Conservation (phyloP, 352 stramenopile species). For the Pythium grandisporangium region DNA sequence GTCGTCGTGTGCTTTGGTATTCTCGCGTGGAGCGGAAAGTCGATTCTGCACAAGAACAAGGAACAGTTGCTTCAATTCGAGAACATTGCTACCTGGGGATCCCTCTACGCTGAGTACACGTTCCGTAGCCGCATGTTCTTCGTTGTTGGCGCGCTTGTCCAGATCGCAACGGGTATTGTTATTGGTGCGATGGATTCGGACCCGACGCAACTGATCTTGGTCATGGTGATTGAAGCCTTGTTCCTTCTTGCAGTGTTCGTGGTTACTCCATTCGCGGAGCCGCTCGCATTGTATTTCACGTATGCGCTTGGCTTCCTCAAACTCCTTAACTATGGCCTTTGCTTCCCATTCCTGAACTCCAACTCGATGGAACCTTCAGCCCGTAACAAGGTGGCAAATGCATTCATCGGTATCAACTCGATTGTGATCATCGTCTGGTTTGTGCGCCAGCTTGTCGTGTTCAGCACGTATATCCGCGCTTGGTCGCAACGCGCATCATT, state of each 20-base stretch:
- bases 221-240: conserved; percentile 39
- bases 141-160: conserved; percentile 35
- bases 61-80: conserved; percentile 45
- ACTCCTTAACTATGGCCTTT: conserved; percentile 42
- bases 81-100: conserved; percentile 45
- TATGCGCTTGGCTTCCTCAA: conserved; percentile 40
- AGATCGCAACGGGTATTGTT: conserved; percentile 48
- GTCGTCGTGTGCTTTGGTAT: conserved; percentile 30
- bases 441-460: conserved; percentile 44
- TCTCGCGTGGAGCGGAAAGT: conserved; percentile 31
- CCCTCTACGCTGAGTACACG: conserved; percentile 54
- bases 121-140: conserved; percentile 67
- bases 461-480: conserved; percentile 44
- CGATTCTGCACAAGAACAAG: conserved; percentile 45
- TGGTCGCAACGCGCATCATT: conserved; percentile 34
- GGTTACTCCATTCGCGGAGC: conserved; percentile 33
- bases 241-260: conserved; percentile 50
- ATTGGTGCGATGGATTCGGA: conserved; percentile 49
- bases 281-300: conserved; percentile 30
- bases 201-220: conserved; percentile 38
- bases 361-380: conserved; percentile 31
- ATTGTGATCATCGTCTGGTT: conserved; percentile 53
- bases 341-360: conserved; percentile 51
- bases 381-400: conserved; percentile 26
- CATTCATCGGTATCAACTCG: conserved; percentile 51